phyloP scores from a whole-genome alignment of 2,329 filamentous ascomycete genomes.

The Beauveria brongniartii region DNA sequence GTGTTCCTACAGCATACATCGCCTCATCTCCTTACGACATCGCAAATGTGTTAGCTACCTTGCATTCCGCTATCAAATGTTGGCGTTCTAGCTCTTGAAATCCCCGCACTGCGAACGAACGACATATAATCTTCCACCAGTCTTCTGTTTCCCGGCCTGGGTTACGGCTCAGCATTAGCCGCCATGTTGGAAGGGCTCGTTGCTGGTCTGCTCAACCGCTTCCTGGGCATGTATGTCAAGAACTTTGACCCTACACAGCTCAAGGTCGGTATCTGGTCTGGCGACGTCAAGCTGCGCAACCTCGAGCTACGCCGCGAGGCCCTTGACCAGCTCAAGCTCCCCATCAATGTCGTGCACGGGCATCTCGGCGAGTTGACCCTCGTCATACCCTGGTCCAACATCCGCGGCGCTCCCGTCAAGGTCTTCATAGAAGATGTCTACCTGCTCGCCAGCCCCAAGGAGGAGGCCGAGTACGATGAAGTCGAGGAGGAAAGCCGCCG shows the following conservation, averaged over 20 bases:
- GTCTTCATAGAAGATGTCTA: slow-evolving; percentile 97
- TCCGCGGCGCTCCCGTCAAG: slow-evolving; percentile 88
- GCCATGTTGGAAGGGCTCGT: slow-evolving; percentile 95
- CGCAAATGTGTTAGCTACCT: slow-evolving; percentile 2
- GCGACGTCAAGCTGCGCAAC: slow-evolving; percentile 90
- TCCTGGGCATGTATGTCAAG: slow-evolving; percentile 99
- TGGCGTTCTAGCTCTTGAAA: not conserved
- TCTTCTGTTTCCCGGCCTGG: slow-evolving; percentile 51
- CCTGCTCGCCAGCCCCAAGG: slow-evolving; percentile 86
- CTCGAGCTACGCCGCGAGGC: slow-evolving; percentile 91
- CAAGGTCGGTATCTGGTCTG: slow-evolving; percentile 98
- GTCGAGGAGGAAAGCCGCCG: slow-evolving; percentile 82
- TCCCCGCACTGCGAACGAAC: not conserved
- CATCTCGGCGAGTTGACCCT: slow-evolving; percentile 88
- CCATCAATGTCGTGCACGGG: slow-evolving; percentile 92
- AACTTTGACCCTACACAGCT: slow-evolving; percentile 98
- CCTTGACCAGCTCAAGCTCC: slow-evolving; percentile 91
- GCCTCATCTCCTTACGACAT: not conserved
- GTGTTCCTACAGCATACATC: not conserved
- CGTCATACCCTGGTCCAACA: slow-evolving; percentile 94
- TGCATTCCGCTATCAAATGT: not conserved
- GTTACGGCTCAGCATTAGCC: slow-evolving; percentile 55
- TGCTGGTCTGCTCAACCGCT: slow-evolving; percentile 94
- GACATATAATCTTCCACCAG: not conserved
- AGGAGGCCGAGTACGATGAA: slow-evolving; percentile 87